Conservation (phyloP, 202 grass and related monocot genomes). For the Cymbopogon flexuosus region DNA sequence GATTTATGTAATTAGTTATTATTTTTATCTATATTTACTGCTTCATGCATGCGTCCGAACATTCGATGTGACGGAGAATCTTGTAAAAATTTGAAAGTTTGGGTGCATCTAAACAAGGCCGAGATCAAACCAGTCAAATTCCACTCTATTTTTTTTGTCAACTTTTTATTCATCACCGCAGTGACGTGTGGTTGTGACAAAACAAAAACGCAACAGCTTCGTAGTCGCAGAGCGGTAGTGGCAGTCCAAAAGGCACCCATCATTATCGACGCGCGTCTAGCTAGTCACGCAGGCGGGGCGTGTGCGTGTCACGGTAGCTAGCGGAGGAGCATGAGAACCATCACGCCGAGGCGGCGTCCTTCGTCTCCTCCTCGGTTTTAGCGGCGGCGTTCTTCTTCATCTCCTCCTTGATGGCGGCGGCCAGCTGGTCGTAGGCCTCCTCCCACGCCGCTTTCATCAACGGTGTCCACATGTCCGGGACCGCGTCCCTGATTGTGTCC, state of each 20-base stretch:
- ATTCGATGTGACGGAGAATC: too few species aligned
- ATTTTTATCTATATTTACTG: too few species aligned
- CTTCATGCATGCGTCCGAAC: too few species aligned
- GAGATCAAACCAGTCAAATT: too few species aligned
- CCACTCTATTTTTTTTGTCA: too few species aligned
- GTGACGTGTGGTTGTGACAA: too few species aligned
- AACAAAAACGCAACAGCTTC: background rate
- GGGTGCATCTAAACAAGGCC: too few species aligned
- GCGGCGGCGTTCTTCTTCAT: conserved; percentile 47
- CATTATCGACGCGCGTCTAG: background rate
- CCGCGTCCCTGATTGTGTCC: conserved; percentile 53
- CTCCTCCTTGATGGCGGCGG: conserved; percentile 62
- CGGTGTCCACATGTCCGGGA: conserved; percentile 57
- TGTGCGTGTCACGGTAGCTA: too few species aligned
- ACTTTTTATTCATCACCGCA: too few species aligned
- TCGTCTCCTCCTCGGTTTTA: background rate
- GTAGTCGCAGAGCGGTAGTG: background rate
- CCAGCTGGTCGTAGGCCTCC: conserved; percentile 64
- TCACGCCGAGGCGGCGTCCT: background rate
- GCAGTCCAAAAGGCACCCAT: background rate
- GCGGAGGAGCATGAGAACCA: too few species aligned
- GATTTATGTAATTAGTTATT: too few species aligned
- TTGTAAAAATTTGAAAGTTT: too few species aligned
- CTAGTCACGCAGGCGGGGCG: background rate
- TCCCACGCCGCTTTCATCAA: conserved; percentile 62